A percentile compares a stretch with the other conserved stretches of the same genome.
Conservation (phyloP, 2,329 filamentous ascomycete species). For the Cladophialophora yegresii region DNA sequence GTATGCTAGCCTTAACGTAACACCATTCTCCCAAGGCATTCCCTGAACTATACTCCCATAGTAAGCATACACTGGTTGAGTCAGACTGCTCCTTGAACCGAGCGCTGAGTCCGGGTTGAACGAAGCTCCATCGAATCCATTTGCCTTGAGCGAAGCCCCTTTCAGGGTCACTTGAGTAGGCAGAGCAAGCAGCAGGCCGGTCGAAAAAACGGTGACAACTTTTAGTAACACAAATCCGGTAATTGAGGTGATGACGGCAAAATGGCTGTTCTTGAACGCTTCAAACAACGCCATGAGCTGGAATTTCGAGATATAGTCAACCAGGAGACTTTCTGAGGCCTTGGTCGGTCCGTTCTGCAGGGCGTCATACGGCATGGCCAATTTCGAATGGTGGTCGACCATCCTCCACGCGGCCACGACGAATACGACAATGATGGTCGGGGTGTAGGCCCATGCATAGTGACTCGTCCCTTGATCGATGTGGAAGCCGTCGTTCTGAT, state of each 20-base stretch:
- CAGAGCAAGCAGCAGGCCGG: slow-evolving; percentile 40
- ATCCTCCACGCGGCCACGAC: slow-evolving; percentile 40
- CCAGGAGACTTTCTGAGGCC: slow-evolving; percentile 38
- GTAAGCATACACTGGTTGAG: slow-evolving; percentile 33
- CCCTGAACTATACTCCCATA: slow-evolving; percentile 31
- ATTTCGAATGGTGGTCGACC: slow-evolving; percentile 41
- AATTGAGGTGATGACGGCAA: slow-evolving; percentile 39
- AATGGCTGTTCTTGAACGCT: slow-evolving; percentile 40
- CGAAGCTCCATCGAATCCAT: slow-evolving; percentile 23
- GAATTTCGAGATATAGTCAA: slow-evolving; percentile 42
- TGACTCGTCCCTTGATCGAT: slow-evolving; percentile 28
- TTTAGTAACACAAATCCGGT: slow-evolving; percentile 40
- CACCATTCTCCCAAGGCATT: slow-evolving; percentile 31
- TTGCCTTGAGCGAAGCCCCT: slow-evolving; percentile 17
- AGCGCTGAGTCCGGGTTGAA: slow-evolving; percentile 21
- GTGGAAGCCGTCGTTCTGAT: slow-evolving; percentile 29
- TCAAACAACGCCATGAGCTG: slow-evolving; percentile 38
- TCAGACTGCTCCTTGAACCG: slow-evolving; percentile 24
- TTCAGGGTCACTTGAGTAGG: slow-evolving; percentile 29
- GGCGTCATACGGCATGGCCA: slow-evolving; percentile 41
- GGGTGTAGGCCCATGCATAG: slow-evolving; percentile 36
- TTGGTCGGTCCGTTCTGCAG: slow-evolving; percentile 37
- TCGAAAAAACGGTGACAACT: slow-evolving; percentile 37
- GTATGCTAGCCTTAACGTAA: slow-evolving; percentile 32
- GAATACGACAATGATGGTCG: slow-evolving; percentile 39